These are phyloP conservation scores for Apiospora malaysiana DNA, from an alignment of 2,329 filamentous ascomycete species.

Conservation along the genomic window DNA sequence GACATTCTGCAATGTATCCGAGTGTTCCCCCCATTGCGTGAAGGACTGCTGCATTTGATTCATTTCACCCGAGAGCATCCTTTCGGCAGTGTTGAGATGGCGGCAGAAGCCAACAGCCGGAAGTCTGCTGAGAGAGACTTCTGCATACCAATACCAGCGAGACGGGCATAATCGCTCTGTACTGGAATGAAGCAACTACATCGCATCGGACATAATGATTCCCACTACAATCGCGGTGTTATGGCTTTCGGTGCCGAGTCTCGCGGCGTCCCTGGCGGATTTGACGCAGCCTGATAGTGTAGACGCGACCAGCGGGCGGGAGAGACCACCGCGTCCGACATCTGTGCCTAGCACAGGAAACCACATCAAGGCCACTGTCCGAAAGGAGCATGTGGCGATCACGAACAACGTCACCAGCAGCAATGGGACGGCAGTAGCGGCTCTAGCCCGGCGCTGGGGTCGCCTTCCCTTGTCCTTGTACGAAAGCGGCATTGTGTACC, in stretches of 20 bases:
- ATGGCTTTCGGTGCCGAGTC: neutral
- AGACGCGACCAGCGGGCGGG: neutral
- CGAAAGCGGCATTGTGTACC: slow-evolving; percentile 41
- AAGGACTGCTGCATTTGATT: neutral
- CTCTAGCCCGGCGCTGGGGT: slow-evolving; percentile 27
- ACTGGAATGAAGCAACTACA: neutral
- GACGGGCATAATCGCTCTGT: too few relatives aligned
- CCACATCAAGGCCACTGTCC: slow-evolving; percentile 34
- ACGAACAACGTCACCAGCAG: slow-evolving; percentile 24
- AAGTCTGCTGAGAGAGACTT: neutral
- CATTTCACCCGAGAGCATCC: neutral
- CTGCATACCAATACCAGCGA: neutral
- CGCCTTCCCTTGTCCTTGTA: slow-evolving; percentile 33
- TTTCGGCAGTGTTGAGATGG: neutral
- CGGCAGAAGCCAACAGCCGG: neutral
- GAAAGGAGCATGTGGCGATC: slow-evolving; percentile 30
- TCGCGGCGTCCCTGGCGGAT: neutral
- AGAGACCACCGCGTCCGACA: neutral
- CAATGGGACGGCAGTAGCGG: neutral
- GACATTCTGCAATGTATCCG: neutral
- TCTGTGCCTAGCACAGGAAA: neutral
- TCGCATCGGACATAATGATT: neutral
- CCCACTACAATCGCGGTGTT: neutral
- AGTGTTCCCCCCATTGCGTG: neutral
- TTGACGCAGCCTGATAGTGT: neutral